Percentiles rank a stretch among this genome's conserved stretches.
These are phyloP conservation scores for Kuraishia molischiana DNA, from an alignment of 805 yeast species.

Conservation along the genomic window DNA sequence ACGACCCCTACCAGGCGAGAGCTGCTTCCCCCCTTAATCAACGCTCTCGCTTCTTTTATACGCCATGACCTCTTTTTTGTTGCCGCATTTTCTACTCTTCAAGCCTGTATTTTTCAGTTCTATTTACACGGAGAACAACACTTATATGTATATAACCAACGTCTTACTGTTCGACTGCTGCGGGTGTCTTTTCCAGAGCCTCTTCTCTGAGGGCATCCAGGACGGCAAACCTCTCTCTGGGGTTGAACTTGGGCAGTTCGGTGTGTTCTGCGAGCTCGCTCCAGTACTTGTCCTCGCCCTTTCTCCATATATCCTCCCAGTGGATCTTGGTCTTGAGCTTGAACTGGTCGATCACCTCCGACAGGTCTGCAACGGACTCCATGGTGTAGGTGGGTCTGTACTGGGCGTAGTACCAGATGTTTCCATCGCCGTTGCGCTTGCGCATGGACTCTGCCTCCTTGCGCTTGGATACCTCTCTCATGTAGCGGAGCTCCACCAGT, in stretches of 20 bases:
- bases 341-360: constrained; percentile 58
- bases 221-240: constrained; percentile 59
- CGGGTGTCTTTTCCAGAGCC: too few species aligned
- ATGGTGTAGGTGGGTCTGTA: constrained; percentile 86
- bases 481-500: constrained; percentile 60
- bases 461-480: constrained; percentile 54
- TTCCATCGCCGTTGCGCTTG: constrained; percentile 64
- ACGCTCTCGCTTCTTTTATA: too few species aligned
- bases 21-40: neutral
- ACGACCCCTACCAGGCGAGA: neutral
- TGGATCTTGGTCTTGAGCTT: constrained; percentile 38
- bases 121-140: neutral
- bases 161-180: neutral
- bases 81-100: too few species aligned
- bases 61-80: too few species aligned
- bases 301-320: constrained; percentile 88
- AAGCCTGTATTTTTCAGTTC: too few species aligned
- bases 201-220: constrained; percentile 46
- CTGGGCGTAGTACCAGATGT: constrained; percentile 80
- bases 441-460: constrained; percentile 60
- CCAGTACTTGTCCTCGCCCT: constrained; percentile 78
- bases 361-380: constrained; percentile 83
- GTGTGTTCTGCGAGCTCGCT: constrained; percentile 51
- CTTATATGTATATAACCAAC: neutral
- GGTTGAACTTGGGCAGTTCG: constrained; percentile 40